Conservation (phyloP, 768 basidiomycete species). For the Daedaleopsis nitida region DNA sequence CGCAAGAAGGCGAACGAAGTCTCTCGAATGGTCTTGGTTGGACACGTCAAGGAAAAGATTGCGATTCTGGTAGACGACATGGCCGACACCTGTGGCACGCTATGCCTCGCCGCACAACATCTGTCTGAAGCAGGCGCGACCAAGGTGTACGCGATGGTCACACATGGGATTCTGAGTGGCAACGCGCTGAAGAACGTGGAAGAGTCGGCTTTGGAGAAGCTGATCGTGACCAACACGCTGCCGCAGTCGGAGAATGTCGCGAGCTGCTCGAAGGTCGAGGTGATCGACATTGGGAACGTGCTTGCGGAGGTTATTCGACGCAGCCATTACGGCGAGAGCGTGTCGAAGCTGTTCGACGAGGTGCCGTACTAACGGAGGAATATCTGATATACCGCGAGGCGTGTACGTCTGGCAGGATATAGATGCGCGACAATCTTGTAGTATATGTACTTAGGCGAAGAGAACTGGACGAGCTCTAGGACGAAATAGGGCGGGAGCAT, state of each 20-base stretch:
- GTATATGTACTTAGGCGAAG: conserved; percentile 11
- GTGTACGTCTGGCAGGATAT: conserved; percentile 8
- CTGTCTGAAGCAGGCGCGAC: conserved; percentile 86
- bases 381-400: background rate
- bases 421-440: conserved; percentile 17
- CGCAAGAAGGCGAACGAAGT: conserved; percentile 96
- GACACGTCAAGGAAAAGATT: conserved; percentile 87
- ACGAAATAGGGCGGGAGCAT: too few species aligned
- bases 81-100: conserved; percentile 95
- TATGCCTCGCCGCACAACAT: conserved; percentile 88
- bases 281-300: conserved; percentile 92
- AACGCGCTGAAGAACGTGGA: conserved; percentile 77
- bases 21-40: conserved; percentile 94
- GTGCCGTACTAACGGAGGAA: conserved; percentile 74
- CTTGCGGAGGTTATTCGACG: conserved; percentile 95
- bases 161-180: conserved; percentile 94
- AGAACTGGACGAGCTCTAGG: background rate
- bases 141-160: conserved; percentile 90
- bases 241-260: conserved; percentile 82
- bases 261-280: conserved; percentile 79
- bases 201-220: conserved; percentile 79
- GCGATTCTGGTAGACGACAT: conserved; percentile 99
- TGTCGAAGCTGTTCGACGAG: conserved; percentile 86
- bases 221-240: conserved; percentile 98
- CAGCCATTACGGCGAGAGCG: conserved; percentile 96